These are phyloP conservation scores for Phytophthora pistaciae DNA, from an alignment of 352 stramenopile species.

Conservation along the genomic window DNA sequence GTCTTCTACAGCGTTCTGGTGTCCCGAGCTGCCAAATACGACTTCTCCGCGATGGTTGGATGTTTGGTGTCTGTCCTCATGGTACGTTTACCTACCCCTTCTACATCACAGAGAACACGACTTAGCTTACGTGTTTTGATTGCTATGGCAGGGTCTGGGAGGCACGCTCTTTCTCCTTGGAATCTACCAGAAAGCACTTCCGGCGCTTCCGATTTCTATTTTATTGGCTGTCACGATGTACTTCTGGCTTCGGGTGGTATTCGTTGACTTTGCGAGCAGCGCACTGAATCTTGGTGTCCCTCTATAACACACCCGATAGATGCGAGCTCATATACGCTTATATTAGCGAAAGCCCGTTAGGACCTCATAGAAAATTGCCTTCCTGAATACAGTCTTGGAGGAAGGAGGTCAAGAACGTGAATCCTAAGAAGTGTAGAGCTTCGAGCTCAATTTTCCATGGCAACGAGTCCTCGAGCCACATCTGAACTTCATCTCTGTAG, in stretches of 20 bases:
- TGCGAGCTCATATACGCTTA: slow-evolving; percentile 13
- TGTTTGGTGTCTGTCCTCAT: slow-evolving; percentile 96
- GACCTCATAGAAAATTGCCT: slow-evolving; percentile 45
- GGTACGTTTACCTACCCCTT: slow-evolving; percentile 39
- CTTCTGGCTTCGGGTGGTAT: slow-evolving; percentile 82
- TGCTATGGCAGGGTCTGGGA: slow-evolving; percentile 79
- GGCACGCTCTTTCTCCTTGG: slow-evolving; percentile 96
- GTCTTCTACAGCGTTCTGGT: slow-evolving; percentile 99
- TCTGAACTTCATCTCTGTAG: slow-evolving; percentile 64
- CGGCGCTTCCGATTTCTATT: slow-evolving; percentile 96
- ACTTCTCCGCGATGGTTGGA: slow-evolving; percentile 95
- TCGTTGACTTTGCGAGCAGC: slow-evolving; percentile 69
- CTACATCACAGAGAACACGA: neutral
- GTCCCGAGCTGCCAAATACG: slow-evolving; percentile 95
- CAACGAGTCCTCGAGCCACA: slow-evolving; percentile 55
- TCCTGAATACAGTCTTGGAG: slow-evolving; percentile 59
- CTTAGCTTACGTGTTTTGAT: slow-evolving; percentile 15
- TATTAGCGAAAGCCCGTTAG: slow-evolving; percentile 9
- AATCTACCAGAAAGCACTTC: slow-evolving; percentile 96
- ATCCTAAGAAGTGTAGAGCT: slow-evolving; percentile 80
- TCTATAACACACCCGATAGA: slow-evolving; percentile 31
- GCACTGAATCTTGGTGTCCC: slow-evolving; percentile 49
- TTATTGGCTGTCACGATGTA: slow-evolving; percentile 79
- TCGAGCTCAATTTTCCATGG: slow-evolving; percentile 87
- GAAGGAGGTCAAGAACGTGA: slow-evolving; percentile 74